These are phyloP conservation scores for Modicella reniformis DNA, from an alignment of 371 early-diverging fungal species.

Conservation along the genomic window DNA sequence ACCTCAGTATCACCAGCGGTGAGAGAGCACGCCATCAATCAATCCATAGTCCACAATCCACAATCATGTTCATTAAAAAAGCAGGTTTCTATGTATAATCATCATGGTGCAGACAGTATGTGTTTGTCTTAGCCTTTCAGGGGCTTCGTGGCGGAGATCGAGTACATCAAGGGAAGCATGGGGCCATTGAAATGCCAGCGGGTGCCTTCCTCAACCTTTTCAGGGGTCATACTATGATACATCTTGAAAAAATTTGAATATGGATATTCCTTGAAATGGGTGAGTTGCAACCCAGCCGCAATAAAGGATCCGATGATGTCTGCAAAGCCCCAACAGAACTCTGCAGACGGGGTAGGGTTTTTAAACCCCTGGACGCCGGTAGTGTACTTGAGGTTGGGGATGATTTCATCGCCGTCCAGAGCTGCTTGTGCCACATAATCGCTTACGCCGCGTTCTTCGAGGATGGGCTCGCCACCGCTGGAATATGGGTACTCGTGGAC, in stretches of 20 bases:
- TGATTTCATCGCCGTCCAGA: constrained; percentile 19
- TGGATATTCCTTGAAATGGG: constrained; percentile 43
- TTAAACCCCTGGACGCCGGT: constrained; percentile 36
- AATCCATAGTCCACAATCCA: no score
- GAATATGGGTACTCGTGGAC: constrained; percentile 35
- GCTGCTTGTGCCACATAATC: constrained; percentile 42
- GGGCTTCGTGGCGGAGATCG: constrained; percentile 5
- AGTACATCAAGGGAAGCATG: constrained; percentile 53
- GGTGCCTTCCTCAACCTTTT: constrained; percentile 36
- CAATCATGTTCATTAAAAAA: no score
- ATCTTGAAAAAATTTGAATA: constrained; percentile 50
- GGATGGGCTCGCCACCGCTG: constrained; percentile 13
- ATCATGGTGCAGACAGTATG: no score
- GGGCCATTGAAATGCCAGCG: constrained; percentile 36
- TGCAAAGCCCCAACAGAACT: constrained; percentile 46
- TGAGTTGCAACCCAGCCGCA: constrained; percentile 18
- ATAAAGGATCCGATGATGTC: constrained; percentile 26
- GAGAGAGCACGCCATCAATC: no score
- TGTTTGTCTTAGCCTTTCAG: no score
- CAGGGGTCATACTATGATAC: constrained; percentile 32
- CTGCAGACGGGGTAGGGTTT: constrained; percentile 25
- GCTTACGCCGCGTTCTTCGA: constrained; percentile 22
- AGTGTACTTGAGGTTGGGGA: constrained; percentile 32
- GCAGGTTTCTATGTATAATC: no score
- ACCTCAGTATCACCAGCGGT: no score